These are phyloP conservation scores for Phytophthora sansomeana DNA, from an alignment of 352 stramenopile genomes.

Conservation along the genomic window DNA sequence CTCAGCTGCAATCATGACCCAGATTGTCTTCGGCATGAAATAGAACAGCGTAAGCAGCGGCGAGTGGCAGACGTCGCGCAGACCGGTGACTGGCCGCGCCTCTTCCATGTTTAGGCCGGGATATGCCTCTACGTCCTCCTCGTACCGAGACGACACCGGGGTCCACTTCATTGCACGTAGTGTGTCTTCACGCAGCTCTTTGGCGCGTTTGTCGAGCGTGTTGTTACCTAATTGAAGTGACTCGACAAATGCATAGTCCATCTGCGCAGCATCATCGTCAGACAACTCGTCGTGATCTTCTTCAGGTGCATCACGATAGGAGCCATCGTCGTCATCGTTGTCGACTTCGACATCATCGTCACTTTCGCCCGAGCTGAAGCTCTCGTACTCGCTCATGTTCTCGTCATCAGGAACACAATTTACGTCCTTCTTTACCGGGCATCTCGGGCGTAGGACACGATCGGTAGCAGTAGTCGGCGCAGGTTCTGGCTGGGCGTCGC, in stretches of 20 bases:
- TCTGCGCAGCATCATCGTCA: not conserved
- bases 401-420: constrained; percentile 5
- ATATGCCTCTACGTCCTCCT: not conserved
- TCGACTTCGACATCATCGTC: not conserved
- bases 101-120: not conserved
- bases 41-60: not conserved
- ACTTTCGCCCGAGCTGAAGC: constrained; percentile 9
- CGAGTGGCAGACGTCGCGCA: not conserved
- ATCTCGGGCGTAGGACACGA: not conserved
- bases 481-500: not conserved
- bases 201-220: not conserved
- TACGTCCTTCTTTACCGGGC: not conserved
- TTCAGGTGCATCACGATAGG: not conserved
- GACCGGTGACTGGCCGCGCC: not conserved
- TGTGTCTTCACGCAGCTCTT: not conserved
- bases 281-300: not conserved
- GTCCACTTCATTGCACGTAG: not conserved
- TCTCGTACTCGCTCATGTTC: constrained; percentile 5
- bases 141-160: not conserved
- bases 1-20: not conserved
- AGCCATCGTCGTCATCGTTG: not conserved
- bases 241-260: not conserved
- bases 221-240: not conserved
- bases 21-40: not conserved
- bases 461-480: not conserved